Conservation (phyloP, 2,329 filamentous ascomycete species). For the Arthrobotrys megalospora region DNA sequence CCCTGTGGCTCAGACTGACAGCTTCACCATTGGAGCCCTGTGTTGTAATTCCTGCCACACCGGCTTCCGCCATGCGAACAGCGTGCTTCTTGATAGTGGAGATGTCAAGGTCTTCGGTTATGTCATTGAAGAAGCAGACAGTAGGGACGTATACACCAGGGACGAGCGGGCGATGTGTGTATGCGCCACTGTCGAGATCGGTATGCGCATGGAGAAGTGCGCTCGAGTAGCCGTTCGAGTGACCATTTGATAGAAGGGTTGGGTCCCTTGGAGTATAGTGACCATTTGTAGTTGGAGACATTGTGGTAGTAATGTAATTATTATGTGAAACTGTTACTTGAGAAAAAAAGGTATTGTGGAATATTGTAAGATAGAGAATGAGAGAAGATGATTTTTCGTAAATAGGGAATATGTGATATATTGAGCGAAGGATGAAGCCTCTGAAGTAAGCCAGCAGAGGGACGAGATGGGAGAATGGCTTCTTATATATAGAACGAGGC, state of each 20-base stretch:
- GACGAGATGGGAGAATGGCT: slow-evolving; percentile 48
- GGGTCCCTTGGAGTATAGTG: slow-evolving; percentile 55
- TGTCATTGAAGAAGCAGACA: slow-evolving; percentile 89
- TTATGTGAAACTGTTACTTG: slow-evolving; percentile 14
- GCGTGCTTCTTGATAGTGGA: slow-evolving; percentile 84
- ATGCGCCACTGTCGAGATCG: slow-evolving; percentile 62
- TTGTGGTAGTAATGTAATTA: slow-evolving; percentile 29
- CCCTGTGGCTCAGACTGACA: slow-evolving; percentile 83
- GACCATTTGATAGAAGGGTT: slow-evolving; percentile 38
- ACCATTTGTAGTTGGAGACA: slow-evolving; percentile 60
- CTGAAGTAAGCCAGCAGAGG: slow-evolving; percentile 29
- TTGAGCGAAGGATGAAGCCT: slow-evolving; percentile 48
- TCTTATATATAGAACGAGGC: slow-evolving; percentile 59
- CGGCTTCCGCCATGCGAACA: slow-evolving; percentile 81
- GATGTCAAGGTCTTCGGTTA: slow-evolving; percentile 87
- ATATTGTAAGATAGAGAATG: slow-evolving; percentile 17
- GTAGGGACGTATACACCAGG: slow-evolving; percentile 90
- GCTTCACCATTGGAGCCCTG: slow-evolving; percentile 95
- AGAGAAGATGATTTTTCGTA: slow-evolving; percentile 11
- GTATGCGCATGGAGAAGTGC: slow-evolving; percentile 45
- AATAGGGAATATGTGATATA: slow-evolving; percentile 34
- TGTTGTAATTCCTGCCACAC: slow-evolving; percentile 84
- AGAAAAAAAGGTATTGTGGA: slow-evolving; percentile 17
- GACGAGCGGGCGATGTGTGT: slow-evolving; percentile 74
- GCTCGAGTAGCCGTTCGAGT: slow-evolving; percentile 56